Evolutionary conservation across 176 grass and related monocot species (phyloP).

Genomic region (Melocanna baccifera): DNA sequence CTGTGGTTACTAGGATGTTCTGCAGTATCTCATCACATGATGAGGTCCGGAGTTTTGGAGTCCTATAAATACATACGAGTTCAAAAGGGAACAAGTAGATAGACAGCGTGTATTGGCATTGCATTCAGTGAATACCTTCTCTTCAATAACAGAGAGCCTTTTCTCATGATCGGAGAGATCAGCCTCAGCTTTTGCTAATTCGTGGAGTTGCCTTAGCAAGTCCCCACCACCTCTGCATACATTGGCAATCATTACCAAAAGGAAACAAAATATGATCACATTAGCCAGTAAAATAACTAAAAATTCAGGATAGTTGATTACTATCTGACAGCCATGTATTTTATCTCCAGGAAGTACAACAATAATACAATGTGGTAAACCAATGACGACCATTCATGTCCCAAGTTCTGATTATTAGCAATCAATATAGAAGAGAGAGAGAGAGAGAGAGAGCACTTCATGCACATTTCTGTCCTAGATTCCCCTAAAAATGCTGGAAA

Average conservation of each 20-base stretch:
- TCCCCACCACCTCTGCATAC: slow-evolving; percentile 63
- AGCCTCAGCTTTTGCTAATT: slow-evolving; percentile 71
- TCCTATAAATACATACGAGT: slow-evolving; percentile 18
- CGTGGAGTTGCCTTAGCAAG: slow-evolving; percentile 68
- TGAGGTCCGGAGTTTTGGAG: not conserved
- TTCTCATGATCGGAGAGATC: slow-evolving; percentile 61
- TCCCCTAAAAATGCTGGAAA: not conserved
- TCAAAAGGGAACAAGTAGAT: not conserved
- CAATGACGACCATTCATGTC: not conserved
- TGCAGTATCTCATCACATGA: not conserved
- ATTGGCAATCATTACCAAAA: slow-evolving; percentile 13
- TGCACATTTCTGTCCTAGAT: not conserved
- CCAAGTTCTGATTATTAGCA: not conserved
- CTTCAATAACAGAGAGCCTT: slow-evolving; percentile 60
- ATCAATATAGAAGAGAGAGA: not conserved
- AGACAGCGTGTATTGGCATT: not conserved
- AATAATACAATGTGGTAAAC: not conserved
- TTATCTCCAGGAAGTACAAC: slow-evolving; percentile 23
- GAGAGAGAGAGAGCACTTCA: not conserved
- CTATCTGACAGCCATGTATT: slow-evolving; percentile 9
- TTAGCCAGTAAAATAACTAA: slow-evolving; percentile 7
- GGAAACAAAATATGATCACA: slow-evolving; percentile 1
- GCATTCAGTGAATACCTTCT: slow-evolving; percentile 49
- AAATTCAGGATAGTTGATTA: not conserved
- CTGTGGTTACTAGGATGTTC: not conserved